Percentiles rank a stretch among this genome's conserved stretches.
Evolutionary conservation across 1,284 basidiomycete genomes (phyloP).

Genomic region (Melanopsichium pennsylvanicum): DNA sequence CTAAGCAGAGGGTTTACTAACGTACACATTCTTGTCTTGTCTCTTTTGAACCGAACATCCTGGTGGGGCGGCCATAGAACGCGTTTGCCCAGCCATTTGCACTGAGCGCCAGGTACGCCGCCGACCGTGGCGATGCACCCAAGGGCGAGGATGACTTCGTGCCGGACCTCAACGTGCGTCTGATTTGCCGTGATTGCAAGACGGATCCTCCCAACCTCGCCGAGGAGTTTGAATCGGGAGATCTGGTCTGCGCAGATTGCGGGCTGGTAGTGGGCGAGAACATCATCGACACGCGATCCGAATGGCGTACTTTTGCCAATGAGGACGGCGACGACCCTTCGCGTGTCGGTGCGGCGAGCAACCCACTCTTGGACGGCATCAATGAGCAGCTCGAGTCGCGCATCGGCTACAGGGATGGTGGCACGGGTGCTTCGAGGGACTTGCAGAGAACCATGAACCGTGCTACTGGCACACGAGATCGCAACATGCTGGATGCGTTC

Average conservation of each 20-base stretch:
- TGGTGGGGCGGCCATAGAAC: constrained; percentile 20
- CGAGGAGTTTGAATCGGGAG: constrained; percentile 96
- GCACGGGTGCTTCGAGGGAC: constrained; percentile 88
- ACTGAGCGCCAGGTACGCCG: constrained; percentile 57
- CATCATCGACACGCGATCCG: constrained; percentile 95
- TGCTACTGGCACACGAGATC: constrained; percentile 75
- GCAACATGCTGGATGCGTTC: constrained; percentile 85
- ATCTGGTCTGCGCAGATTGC: constrained; percentile 95
- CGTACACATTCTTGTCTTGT: not conserved
- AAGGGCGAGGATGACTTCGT: constrained; percentile 58
- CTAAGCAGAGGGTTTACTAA: not conserved
- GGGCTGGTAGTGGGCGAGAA: constrained; percentile 94
- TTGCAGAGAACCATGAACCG: constrained; percentile 88
- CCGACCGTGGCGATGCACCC: constrained; percentile 52
- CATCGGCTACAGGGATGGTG: constrained; percentile 92
- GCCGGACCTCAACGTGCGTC: constrained; percentile 59
- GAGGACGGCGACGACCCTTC: constrained; percentile 96
- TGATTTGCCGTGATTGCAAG: constrained; percentile 85
- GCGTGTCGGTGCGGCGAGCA: constrained; percentile 95
- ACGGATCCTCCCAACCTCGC: constrained; percentile 90
- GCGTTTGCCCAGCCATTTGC: constrained; percentile 57
- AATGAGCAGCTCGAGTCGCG: constrained; percentile 92
- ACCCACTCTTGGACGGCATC: constrained; percentile 87
- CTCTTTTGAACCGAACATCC: not conserved
- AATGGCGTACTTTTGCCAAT: constrained; percentile 98